These are phyloP conservation scores for Monilinia fructigena DNA, from an alignment of 2,329 filamentous ascomycete species.

Conservation along the genomic window DNA sequence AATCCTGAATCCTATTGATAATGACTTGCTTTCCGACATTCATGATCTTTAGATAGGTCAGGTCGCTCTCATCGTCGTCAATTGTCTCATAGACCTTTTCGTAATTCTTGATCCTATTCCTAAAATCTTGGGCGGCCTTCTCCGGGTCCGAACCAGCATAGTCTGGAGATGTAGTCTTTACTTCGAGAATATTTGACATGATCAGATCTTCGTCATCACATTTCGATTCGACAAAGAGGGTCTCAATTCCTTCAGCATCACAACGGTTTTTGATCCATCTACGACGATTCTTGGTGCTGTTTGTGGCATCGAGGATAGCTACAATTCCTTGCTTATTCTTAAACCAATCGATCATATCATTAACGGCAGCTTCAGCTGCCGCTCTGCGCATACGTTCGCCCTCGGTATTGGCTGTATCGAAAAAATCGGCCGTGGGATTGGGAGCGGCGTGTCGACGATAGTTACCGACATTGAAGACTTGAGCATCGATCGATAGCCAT, in stretches of 20 bases:
- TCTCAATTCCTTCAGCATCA: constrained; percentile 74
- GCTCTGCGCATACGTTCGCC: constrained; percentile 85
- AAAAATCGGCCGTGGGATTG: constrained; percentile 90
- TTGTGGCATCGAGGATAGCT: constrained; percentile 93
- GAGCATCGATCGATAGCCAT: constrained; percentile 91
- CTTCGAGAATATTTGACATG: constrained; percentile 96
- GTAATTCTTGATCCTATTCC: constrained; percentile 92
- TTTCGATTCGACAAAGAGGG: constrained; percentile 93
- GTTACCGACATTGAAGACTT: constrained; percentile 96
- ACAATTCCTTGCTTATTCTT: constrained; percentile 73
- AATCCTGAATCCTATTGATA: constrained; percentile 97
- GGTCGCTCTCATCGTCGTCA: constrained; percentile 79
- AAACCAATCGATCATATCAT: constrained; percentile 96
- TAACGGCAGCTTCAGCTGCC: constrained; percentile 86
- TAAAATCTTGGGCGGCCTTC: constrained; percentile 84
- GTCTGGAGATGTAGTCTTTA: constrained; percentile 95
- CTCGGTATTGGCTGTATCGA: constrained; percentile 85
- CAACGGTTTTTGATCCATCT: constrained; percentile 88
- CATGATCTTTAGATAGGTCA: constrained; percentile 97
- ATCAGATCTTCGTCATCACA: constrained; percentile 95
- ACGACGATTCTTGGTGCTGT: constrained; percentile 85
- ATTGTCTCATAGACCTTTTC: constrained; percentile 96
- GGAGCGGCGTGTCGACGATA: constrained; percentile 89
- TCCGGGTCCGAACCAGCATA: constrained; percentile 94
- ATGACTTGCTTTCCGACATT: constrained; percentile 94